Evolutionary conservation across 2,329 filamentous ascomycete species (phyloP), one percentile per base, ranked within the genome.

Genomic region (Diaporthe aspalathi): DNA sequence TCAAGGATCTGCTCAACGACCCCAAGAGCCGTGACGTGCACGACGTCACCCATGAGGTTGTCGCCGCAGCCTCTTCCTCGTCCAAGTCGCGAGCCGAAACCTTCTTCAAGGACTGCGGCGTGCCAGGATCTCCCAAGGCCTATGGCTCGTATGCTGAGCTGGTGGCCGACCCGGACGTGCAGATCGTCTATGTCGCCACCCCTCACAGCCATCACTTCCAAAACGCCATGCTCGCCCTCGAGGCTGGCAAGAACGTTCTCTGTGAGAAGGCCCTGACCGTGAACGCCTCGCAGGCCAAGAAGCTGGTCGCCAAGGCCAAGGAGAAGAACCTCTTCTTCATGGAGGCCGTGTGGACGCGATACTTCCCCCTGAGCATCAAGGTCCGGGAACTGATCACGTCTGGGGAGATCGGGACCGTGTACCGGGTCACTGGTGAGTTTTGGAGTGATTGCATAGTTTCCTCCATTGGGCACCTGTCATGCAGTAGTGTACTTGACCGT

Each of bases 141-240:
- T 97, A 97, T 79, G 93, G 92, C 72, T 93, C 91, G 14, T 97
- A 97, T 82, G 87, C 91, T 73, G 93, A 94, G 79, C 88, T 97
- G 35, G 94, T 95, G 32, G 87, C 88, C 65, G 93, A 97, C 79
- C 84, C 91, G 8, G 88, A 93, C 76, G 88, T 97, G 75, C 93
- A 97, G 80, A 93, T 97, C 76, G 83, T 97, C 82, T 97, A 97
- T 81, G 89, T 97, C 70, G 94, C 94, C 29, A 97, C 94, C 5
- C 94, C 94, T 20, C 94, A 97, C 84, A 95, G 93, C 76, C 94
- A 97, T 81, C 94, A 97, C 84, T 97, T 95, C 84, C 94, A 97
- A 81, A 95, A 97, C 82, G 89, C 90, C 74, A 93, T 94, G 89
- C 88, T 97, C n/a, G 92, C 91, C 53, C 86, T 97, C 49, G 88